phyloP scores from a whole-genome alignment of 352 stramenopile species.

The Phytopythium ostracodes region DNA sequence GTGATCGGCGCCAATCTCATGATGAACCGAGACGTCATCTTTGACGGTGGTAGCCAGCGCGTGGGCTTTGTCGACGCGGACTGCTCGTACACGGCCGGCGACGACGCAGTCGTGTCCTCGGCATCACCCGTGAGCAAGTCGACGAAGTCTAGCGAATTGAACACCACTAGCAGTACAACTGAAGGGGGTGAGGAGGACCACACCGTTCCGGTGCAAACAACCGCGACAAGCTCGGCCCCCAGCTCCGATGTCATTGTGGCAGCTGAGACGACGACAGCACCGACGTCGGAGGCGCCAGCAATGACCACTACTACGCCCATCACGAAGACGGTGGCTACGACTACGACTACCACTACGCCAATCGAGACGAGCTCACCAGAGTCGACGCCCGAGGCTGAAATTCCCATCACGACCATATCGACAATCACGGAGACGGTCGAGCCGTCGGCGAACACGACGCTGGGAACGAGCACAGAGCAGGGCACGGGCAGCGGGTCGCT shows the following conservation, averaged over 20 bases:
- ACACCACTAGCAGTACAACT: conserved; percentile 7
- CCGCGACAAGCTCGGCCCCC: background rate
- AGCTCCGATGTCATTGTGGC: background rate
- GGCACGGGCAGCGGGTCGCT: background rate
- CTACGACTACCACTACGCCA: background rate
- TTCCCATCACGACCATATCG: conserved; percentile 9
- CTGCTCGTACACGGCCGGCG: conserved; percentile 26
- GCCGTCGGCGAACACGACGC: conserved; percentile 1
- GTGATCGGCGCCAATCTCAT: conserved; percentile 86
- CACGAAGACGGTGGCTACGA: background rate
- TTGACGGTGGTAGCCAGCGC: conserved; percentile 65
- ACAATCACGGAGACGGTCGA: conserved; percentile 10
- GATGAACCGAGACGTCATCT: conserved; percentile 79
- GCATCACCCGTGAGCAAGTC: conserved; percentile 3
- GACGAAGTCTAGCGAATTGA: conserved; percentile 8
- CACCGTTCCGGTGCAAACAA: conserved; percentile 6
- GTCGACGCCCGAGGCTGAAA: conserved; percentile 2
- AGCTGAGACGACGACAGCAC: conserved; percentile 7
- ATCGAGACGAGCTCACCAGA: background rate
- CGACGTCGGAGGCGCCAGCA: conserved; percentile 4
- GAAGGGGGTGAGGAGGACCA: conserved; percentile 13
- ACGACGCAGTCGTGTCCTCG: conserved; percentile 8
- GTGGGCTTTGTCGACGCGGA: conserved; percentile 76
- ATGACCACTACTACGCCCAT: background rate
- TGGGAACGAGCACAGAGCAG: background rate